A percentile compares a stretch with the other conserved stretches of the same genome.
Evolutionary conservation across 2,329 filamentous ascomycete species (phyloP).

Genomic region (Cryphonectria carpinicola): DNA sequence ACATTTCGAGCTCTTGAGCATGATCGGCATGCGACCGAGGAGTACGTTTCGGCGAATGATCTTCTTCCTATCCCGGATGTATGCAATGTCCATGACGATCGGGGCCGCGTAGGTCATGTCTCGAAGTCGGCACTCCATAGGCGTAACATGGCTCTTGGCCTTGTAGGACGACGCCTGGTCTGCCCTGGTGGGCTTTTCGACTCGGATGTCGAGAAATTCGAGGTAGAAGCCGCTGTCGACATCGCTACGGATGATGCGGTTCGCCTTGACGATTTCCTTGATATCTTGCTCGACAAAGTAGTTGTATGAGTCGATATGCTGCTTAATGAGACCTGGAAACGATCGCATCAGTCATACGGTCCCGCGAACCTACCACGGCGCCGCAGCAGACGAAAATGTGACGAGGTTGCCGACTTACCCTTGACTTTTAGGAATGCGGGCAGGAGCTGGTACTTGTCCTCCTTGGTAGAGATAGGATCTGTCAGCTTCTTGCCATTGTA

Average conservation of each 20-base stretch:
- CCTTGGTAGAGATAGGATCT: constrained; percentile 65
- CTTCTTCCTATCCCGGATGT: constrained; percentile 78
- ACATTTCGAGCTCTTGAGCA: constrained; percentile 95
- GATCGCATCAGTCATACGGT: constrained; percentile 1
- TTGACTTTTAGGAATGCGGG: constrained; percentile 99
- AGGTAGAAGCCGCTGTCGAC: constrained; percentile 92
- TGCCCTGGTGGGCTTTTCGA: constrained; percentile 78
- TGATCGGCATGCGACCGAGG: constrained; percentile 91
- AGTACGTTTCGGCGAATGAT: constrained; percentile 76
- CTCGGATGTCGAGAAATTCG: constrained; percentile 88
- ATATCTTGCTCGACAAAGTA: constrained; percentile 97
- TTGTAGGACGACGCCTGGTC: constrained; percentile 60
- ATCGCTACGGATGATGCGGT: constrained; percentile 86
- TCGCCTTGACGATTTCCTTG: constrained; percentile 94
- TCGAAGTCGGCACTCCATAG: constrained; percentile 93
- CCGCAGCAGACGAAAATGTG: neutral
- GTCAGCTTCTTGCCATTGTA: constrained; percentile 71
- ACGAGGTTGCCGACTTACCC: constrained; percentile 49
- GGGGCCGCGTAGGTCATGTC: constrained; percentile 98
- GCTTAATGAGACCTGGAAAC: constrained; percentile 75
- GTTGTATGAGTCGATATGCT: constrained; percentile 98
- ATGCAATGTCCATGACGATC: constrained; percentile 90
- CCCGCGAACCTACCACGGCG: neutral
- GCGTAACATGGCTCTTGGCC: constrained; percentile 76
- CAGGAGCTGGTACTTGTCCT: constrained; percentile 95